Evolutionary conservation across 768 basidiomycete species (phyloP), one percentile per base, ranked within the genome.

Genomic region (Tylopilus vinaceipallidus): DNA sequence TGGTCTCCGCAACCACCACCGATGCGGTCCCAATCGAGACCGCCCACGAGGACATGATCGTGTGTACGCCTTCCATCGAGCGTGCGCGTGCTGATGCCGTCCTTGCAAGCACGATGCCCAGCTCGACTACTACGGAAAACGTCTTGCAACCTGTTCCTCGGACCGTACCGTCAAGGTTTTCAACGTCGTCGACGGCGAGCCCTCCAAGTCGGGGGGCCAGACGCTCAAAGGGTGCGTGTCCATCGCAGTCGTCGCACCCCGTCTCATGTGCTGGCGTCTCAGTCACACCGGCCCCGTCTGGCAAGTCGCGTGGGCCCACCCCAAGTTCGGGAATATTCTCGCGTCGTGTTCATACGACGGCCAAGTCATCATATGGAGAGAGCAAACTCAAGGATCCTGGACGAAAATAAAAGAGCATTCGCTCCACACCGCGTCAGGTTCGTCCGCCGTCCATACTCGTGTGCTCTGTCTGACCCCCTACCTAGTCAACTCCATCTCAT

Each of bases 301-400:
- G 95, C 93, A 95, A 61, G 86, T 99, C 43, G 83, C 94, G 20
- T 99, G 97, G 97, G 95, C 91, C 3, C 95, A 99, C 60, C 97
- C 97, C 22, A 97, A 93, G 68, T 99, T 89, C 61, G 97, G 97
- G 2, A 84, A 88, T 54, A 95, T 99, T 61, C 83, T 99, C 45
- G 95, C 95, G 24, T 95, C 91, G n/a, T 95, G 93, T 64, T 97
- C 95, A 5, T 98, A 98, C 67, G 97, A 99, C 60, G 95, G 97
- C 39, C 91, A 95, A 61, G 97, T 97, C 17, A 80, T 98, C 70
- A 93, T 99, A 57, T 99, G 97, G 97, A 97, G 95, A 63, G 95
- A 98, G 68, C 88, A 91, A 64, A 57, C 53, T 0, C 64, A 64
- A 43, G 81, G 84, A 52, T 82, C 81, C 2, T 98, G 97, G 97